Evolutionary conservation across 148 eudicot genomes (phyloP).

Genomic region (Diospyros kaki): DNA sequence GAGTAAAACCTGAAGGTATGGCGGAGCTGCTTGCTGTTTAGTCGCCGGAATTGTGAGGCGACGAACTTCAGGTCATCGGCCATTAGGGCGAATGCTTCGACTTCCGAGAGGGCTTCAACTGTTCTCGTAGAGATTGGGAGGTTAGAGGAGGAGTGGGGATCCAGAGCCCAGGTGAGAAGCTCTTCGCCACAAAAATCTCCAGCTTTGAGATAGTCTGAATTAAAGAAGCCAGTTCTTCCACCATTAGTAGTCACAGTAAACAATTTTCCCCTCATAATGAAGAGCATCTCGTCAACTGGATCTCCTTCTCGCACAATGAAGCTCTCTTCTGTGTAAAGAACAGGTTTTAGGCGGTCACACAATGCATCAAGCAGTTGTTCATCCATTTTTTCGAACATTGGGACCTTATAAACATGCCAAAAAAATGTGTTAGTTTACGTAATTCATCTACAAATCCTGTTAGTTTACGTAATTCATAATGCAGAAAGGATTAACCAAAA

Average conservation of each 20-base stretch:
- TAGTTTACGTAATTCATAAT: too few species aligned
- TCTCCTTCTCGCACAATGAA: slow-evolving; percentile 80
- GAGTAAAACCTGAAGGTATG: slow-evolving; percentile 34
- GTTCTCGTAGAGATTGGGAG: slow-evolving; percentile 38
- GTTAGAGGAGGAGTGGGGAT: slow-evolving; percentile 31
- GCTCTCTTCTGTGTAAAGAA: slow-evolving; percentile 73
- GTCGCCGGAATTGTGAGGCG: slow-evolving; percentile 29
- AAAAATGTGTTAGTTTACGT: not conserved
- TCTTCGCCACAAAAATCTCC: slow-evolving; percentile 45
- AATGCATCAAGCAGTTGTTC: slow-evolving; percentile 81
- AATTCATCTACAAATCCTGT: not conserved
- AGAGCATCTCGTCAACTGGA: slow-evolving; percentile 87
- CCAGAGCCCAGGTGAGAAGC: slow-evolving; percentile 43
- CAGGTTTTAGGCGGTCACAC: slow-evolving; percentile 86
- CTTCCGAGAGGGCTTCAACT: slow-evolving; percentile 30
- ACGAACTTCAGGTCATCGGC: slow-evolving; percentile 35
- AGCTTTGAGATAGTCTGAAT: slow-evolving; percentile 54
- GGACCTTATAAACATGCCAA: slow-evolving; percentile 47
- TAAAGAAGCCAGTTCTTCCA: slow-evolving; percentile 85
- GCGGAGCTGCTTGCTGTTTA: slow-evolving; percentile 34
- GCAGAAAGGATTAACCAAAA: not conserved
- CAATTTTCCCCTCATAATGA: slow-evolving; percentile 76
- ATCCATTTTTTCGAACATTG: slow-evolving; percentile 90
- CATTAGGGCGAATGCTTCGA: slow-evolving; percentile 35
- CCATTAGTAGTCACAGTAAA: slow-evolving; percentile 80